Conservation (phyloP, 1,139 yeast species). For the Candida sp. region DNA sequence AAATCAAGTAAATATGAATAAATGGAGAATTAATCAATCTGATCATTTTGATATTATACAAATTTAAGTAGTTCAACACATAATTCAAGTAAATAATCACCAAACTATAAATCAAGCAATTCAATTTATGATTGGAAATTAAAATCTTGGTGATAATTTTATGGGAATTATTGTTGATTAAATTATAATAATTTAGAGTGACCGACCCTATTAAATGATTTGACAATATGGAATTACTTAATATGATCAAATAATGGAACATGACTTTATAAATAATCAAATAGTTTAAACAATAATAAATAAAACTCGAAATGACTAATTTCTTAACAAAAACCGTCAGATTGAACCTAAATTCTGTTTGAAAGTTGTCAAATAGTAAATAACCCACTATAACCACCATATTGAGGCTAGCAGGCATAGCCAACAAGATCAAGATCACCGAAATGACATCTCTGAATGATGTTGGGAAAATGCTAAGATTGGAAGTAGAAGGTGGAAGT, state of each 20-base stretch:
- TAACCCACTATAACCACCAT: conserved; percentile 13
- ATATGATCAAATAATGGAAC: conserved; percentile 36
- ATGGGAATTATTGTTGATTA: conserved; percentile 9
- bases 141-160: conserved; percentile 14
- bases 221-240: conserved; percentile 51
- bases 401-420: conserved; percentile 41
- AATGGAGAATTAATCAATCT: not conserved
- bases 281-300: conserved; percentile 26
- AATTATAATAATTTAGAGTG: conserved; percentile 12
- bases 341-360: conserved; percentile 7
- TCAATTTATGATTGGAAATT: conserved; percentile 18
- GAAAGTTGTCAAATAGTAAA: conserved; percentile 7
- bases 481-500: not conserved
- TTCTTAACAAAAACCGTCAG: conserved; percentile 19
- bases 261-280: conserved; percentile 27
- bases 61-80: conserved; percentile 12
- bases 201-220: conserved; percentile 45
- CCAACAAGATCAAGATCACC: conserved; percentile 34
- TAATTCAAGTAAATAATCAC: conserved; percentile 28
- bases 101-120: conserved; percentile 26
- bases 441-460: conserved; percentile 44
- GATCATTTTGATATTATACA: not conserved
- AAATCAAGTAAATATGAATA: not conserved
- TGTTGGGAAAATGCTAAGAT: conserved; percentile 13
- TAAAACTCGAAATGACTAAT: conserved; percentile 21